Conservation (phyloP, 768 basidiomycete species). For the Suillus subluteus region DNA sequence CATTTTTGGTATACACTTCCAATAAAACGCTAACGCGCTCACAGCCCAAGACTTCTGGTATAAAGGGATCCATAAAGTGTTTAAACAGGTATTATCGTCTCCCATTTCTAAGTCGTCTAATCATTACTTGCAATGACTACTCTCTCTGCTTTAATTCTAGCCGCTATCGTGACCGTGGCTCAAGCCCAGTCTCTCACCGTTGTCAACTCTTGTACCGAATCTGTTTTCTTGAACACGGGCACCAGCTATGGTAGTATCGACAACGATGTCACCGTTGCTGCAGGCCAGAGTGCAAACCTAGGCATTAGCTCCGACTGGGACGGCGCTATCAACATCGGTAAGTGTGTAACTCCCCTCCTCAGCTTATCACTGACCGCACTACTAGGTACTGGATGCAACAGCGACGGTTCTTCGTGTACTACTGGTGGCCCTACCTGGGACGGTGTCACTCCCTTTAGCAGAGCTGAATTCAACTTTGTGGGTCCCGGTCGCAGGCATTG, state of each 20-base stretch:
- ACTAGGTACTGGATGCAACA: constrained; percentile 32
- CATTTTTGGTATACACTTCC: neutral
- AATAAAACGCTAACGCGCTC: neutral
- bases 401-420: constrained; percentile 24
- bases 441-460: constrained; percentile 35
- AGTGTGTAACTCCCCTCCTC: constrained; percentile 4
- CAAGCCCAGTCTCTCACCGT: constrained; percentile 35
- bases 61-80: neutral
- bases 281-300: constrained; percentile 29
- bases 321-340: constrained; percentile 35
- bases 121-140: constrained; percentile 22
- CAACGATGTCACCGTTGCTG: constrained; percentile 30
- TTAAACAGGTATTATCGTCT: neutral
- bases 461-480: constrained; percentile 38
- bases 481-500: neutral
- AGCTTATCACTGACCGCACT: constrained; percentile 15
- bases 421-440: constrained; percentile 36
- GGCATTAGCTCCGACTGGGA: constrained; percentile 37
- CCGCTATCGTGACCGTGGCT: constrained; percentile 22
- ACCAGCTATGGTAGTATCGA: constrained; percentile 31
- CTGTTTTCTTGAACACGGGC: constrained; percentile 34
- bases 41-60: neutral
- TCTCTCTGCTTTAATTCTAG: constrained; percentile 23
- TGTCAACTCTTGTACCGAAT: constrained; percentile 27
- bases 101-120: neutral